Evolutionary conservation across 2,329 filamentous ascomycete species (phyloP), one percentile per base, ranked within the genome.

Genomic region (Diplodia mutila): DNA sequence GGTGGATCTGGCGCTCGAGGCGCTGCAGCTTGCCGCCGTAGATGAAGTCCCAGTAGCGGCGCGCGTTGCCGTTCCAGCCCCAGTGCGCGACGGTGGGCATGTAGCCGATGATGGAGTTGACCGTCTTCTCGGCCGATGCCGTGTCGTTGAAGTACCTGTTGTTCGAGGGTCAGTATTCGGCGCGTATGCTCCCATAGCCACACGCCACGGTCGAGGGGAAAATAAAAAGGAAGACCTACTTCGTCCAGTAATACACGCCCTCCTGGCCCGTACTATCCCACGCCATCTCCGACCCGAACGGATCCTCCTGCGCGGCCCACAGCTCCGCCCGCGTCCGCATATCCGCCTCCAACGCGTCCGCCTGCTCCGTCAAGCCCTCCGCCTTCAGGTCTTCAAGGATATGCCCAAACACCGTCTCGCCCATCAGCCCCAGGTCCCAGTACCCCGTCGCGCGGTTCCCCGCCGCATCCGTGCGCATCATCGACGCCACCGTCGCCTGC

Each of bases 251-350:
- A 68, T 87, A 89, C 0, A 89, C 84, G 0, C 86, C 86, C 72
- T 89, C 86, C 69, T 89, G 86, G 0, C 85, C 86, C 0, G 86
- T 89, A 0, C 84, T 87, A 67, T 89, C 87, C 87, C 87, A 89
- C 0, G 86, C 83, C 85, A 87, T 86, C 73, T 89, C 87, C 61
- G 85, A 87, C 0, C 86, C 86, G 69, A 83, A 89, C 0, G 87
- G 87, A 5, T 85, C 83, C 8, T 80, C 79, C 63, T 84, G 75
- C 0, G 76, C 76, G n/a, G 84, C 74, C 86, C 87, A 89, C 0
- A 76, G 71, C 3, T 79, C 69, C 1, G 85, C 84, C 0, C 86
- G 81, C 3, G 74, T 74, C 16, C 78, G 79, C 86, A 89, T 87
- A 0, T 77, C 75, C 0, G 73, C 71, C 54, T 82, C 80, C 2